Base-by-base conservation (phyloP, 768 basidiomycete species). In the Tylopilus rubrobrunneus region DNA sequence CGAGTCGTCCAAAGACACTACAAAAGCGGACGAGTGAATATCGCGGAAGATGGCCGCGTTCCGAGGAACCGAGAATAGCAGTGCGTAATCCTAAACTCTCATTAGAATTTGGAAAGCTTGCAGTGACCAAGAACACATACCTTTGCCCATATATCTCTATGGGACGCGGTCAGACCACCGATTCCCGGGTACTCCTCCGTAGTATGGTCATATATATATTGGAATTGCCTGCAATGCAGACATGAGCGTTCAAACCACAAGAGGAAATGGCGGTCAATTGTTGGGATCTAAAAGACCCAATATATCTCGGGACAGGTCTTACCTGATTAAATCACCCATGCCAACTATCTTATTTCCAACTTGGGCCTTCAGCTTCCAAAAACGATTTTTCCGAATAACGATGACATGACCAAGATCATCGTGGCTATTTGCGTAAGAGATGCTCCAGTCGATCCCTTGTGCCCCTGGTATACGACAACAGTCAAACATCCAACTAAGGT, bases 141-240 rank as follows among this genome's bases (percentile, higher is more conserved):
- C 77, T 90, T 87, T 5, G 92, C 87, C 95, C 95, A 98, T 27
- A 82, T 64, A 73, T 96, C 92, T 51, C 94, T 81, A 64, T 92
- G 85, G 25, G 85, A 83, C 4, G 86, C 81, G 3, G 88, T 83
- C 62, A 98, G 72, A 9, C 86, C 79, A 23, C 94, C 93, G 28
- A 93, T 80, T 15, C 82, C 84, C 15, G 90, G 84, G 56, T 86
- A 86, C 57, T 81, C 80, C 23, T 78, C 67, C 0, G 67, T 71
- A 11, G 87, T 84, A 61, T 83, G 77, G 45, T 85, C 79, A 54
- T 87, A 84, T 56, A 93, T 86, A 56, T 85, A 66, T 55, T 86
- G 75, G 28, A 92, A 78, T 64, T 90, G 88, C 36, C 88, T 91
- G 56, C 31, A 27, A 28, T 42, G 52, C 21, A 40, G 17, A 51